phyloP scores from a whole-genome alignment of 495 filamentous ascomycete species.

The Penicillium cinerascens region DNA sequence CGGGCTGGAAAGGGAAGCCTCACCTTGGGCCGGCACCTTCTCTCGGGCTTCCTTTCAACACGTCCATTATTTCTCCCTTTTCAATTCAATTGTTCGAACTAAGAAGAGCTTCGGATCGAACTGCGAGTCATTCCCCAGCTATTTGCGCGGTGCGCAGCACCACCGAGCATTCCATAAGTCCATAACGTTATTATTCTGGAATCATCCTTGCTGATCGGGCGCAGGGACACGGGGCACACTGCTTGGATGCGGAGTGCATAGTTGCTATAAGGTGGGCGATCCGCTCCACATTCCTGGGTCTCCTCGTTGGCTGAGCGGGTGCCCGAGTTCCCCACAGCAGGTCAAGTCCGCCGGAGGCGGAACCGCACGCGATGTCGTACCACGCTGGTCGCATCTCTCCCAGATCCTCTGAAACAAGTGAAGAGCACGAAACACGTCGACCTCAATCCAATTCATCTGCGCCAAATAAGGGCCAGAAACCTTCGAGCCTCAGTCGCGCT shows the following conservation, averaged over 20 bases:
- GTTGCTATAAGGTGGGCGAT: constrained; percentile 20
- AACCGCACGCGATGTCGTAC: constrained; percentile 27
- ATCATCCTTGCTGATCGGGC: constrained; percentile 4
- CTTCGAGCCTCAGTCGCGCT: constrained; percentile 11
- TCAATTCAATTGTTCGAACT: neutral
- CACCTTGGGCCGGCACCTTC: constrained; percentile 7
- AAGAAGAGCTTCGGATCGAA: too few species aligned
- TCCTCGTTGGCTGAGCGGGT: constrained; percentile 18
- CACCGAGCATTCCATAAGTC: neutral
- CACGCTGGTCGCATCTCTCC: constrained; percentile 21
- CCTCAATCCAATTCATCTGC: neutral
- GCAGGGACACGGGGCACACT: constrained; percentile 2
- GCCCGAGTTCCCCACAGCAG: constrained; percentile 26
- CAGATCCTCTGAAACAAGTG: constrained; percentile 60
- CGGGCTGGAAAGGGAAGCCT: constrained; percentile 7
- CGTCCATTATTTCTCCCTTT: neutral
- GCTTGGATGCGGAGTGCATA: constrained; percentile 6
- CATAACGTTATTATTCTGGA: constrained; percentile 1
- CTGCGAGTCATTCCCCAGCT: too few species aligned
- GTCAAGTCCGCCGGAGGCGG: constrained; percentile 27
- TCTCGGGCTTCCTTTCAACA: neutral
- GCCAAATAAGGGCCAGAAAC: neutral
- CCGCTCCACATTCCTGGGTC: constrained; percentile 24
- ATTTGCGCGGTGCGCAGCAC: too few species aligned
- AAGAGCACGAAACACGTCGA: constrained; percentile 40